Conservation (phyloP, 257 asterid genomes). For the Verbena officinalis region DNA sequence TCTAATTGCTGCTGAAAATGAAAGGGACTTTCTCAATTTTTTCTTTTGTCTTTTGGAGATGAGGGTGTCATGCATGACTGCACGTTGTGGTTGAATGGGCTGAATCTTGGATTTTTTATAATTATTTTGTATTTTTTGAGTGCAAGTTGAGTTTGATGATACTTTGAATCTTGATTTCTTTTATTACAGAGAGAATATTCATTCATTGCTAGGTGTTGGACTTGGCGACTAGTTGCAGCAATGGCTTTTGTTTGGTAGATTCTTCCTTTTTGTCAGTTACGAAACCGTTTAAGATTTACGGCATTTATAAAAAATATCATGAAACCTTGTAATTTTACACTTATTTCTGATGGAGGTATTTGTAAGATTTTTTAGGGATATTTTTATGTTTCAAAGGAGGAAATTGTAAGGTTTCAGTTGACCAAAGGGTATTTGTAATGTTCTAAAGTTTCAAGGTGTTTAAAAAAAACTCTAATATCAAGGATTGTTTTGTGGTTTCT, state of each 20-base stretch:
- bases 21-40: conserved; percentile 22
- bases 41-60: not conserved
- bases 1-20: conserved; percentile 10
- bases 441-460: too few species aligned
- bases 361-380: too few species aligned
- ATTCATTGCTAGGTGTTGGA: conserved; percentile 15
- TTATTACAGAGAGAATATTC: conserved; percentile 29
- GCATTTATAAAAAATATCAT: too few species aligned
- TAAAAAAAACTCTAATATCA: too few species aligned
- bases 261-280: too few species aligned
- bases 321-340: too few species aligned
- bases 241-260: conserved; percentile 9
- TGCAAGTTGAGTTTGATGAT: conserved; percentile 27
- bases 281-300: too few species aligned
- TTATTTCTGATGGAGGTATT: too few species aligned
- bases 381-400: too few species aligned
- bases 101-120: conserved; percentile 27
- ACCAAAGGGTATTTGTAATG: too few species aligned
- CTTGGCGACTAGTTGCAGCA: conserved; percentile 17
- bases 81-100: conserved; percentile 27
- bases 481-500: too few species aligned
- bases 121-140: not conserved
- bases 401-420: too few species aligned
- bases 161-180: conserved; percentile 30
- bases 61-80: conserved; percentile 7